A percentile compares a stretch with the other conserved stretches of the same genome.
phyloP scores from a whole-genome alignment of 495 filamentous ascomycete genomes.

The Penicillium ochrochloron region DNA sequence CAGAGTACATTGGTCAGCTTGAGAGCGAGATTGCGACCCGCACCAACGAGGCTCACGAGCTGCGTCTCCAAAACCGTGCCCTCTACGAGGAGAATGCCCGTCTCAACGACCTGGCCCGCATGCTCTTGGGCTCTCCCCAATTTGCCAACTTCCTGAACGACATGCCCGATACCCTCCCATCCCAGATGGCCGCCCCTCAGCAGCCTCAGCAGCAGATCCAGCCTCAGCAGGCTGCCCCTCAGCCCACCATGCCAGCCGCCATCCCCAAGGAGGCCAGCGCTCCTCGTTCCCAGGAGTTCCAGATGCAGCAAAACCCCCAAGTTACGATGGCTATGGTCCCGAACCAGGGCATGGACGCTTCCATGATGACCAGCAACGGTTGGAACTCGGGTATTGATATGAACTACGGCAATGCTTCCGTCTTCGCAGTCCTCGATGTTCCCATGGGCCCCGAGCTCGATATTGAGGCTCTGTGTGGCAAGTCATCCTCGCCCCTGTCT shows the following conservation, averaged over 20 bases:
- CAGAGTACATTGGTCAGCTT: conserved; percentile 95
- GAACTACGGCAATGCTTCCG: conserved; percentile 69
- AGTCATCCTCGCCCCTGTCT: conserved; percentile 54
- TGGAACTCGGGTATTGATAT: conserved; percentile 45
- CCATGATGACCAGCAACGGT: conserved; percentile 49
- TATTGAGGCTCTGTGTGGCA: conserved; percentile 65
- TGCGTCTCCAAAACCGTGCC: conserved; percentile 71
- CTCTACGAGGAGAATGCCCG: conserved; percentile 81
- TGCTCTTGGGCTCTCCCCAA: conserved; percentile 82
- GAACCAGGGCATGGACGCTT: conserved; percentile 70
- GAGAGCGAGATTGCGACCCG: conserved; percentile 79
- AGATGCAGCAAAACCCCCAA: conserved; percentile 62
- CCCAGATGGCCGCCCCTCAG: conserved; percentile 41
- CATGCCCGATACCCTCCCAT: conserved; percentile 58
- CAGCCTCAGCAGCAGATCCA: conserved; percentile 46
- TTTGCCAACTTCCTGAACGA: conserved; percentile 83
- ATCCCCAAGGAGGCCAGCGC: conserved; percentile 67
- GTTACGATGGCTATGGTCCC: conserved; percentile 77
- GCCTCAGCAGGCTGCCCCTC: conserved; percentile 40
- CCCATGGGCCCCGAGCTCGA: conserved; percentile 72
- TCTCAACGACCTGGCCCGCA: conserved; percentile 75
- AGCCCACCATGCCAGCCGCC: conserved; percentile 35
- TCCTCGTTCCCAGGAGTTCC: conserved; percentile 57
- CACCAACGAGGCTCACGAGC: conserved; percentile 71
- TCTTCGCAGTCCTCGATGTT: conserved; percentile 79